phyloP scores from a whole-genome alignment of 2,329 filamentous ascomycete species.

The Sphaerostilbella broomeana region DNA sequence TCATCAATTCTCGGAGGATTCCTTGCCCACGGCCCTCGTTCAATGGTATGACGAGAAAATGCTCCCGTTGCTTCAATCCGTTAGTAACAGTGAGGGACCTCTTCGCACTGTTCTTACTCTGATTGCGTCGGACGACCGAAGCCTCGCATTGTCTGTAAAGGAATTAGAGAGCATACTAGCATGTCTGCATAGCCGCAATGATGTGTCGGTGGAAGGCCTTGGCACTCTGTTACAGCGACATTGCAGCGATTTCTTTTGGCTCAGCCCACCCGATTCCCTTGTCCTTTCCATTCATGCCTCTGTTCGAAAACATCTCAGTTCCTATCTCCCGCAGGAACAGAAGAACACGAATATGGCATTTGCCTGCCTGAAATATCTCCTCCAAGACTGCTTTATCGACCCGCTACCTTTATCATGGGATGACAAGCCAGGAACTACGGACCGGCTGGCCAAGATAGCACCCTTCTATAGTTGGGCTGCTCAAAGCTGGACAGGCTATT shows the following conservation, averaged over 20 bases:
- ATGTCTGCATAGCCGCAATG: constrained; percentile 7
- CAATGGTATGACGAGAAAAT: constrained; percentile 15
- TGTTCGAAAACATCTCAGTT: constrained; percentile 8
- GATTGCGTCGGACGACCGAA: constrained; percentile 7
- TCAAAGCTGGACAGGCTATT: constrained; percentile 12
- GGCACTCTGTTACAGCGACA: constrained; percentile 3
- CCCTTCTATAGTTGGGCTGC: constrained; percentile 18
- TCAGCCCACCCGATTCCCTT: constrained; percentile 4
- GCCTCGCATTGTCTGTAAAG: constrained; percentile 3
- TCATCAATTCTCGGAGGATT: neutral
- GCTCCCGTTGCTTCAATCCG: constrained; percentile 17
- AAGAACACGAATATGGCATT: constrained; percentile 17
- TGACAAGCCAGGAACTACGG: neutral
- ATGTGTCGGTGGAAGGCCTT: constrained; percentile 1
- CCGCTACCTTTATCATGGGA: constrained; percentile 4
- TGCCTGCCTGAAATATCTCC: constrained; percentile 18
- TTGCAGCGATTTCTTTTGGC: constrained; percentile 10
- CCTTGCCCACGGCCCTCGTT: constrained; percentile 12
- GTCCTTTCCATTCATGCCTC: constrained; percentile 8
- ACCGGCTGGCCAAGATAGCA: neutral
- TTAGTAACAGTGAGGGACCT: constrained; percentile 12
- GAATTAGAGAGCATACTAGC: constrained; percentile 8
- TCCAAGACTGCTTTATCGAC: constrained; percentile 7
- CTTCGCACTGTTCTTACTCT: constrained; percentile 7
- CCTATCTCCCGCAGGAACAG: constrained; percentile 10